Base-by-base conservation (phyloP, 2,329 filamentous ascomycete species). In the Cylindrodendrum hubeiense region DNA sequence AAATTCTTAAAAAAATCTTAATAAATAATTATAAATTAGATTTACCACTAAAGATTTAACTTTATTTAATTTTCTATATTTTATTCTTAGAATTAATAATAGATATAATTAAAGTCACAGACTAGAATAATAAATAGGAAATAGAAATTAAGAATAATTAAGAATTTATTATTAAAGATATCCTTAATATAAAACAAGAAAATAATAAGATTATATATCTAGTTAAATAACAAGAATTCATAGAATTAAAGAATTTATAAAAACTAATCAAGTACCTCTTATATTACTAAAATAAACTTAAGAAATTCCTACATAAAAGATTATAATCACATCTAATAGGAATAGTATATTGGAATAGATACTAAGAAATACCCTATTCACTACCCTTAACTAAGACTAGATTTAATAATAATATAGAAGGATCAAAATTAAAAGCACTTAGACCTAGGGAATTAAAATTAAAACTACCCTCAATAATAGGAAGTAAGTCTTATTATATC, bases 41-140 rank as follows among this genome's bases (percentile, higher is more conserved):
- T 37, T 24, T 71, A 67, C 37, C 28, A 12, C 10, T 7, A 0
- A 65, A 21, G 2, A 37, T 67, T 57, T 66, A 43, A 22, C 53
- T 70, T n/a, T 46, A 72, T 44, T 39, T 43, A 44, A 60, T 74
- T 33, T 70, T 71, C 61, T 66, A 73, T 68, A 71, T 73, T 19
- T 70, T 41, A 47, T 33, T 71, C 43, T 26, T 71, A 24, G 46
- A 71, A 64, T 49, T 49, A 57, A 49, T 30, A 66, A 34, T 61
- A 60, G 43, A 37, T 41, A 62, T 24, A 39, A 63, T 56, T 53
- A 53, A 26, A 62, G 2, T 63, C 21, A 60, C 57, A 44, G 43
- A 55, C 17, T 30, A 30, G 6, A 44, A 52, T 57, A n/a, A 67
- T 30, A 30, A 61, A 2, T 13, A 19, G 9, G 39, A 63, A 62